These are phyloP conservation scores for Eutrema japonicum DNA, from an alignment of 345 rosid genomes.

Conservation along the genomic window DNA sequence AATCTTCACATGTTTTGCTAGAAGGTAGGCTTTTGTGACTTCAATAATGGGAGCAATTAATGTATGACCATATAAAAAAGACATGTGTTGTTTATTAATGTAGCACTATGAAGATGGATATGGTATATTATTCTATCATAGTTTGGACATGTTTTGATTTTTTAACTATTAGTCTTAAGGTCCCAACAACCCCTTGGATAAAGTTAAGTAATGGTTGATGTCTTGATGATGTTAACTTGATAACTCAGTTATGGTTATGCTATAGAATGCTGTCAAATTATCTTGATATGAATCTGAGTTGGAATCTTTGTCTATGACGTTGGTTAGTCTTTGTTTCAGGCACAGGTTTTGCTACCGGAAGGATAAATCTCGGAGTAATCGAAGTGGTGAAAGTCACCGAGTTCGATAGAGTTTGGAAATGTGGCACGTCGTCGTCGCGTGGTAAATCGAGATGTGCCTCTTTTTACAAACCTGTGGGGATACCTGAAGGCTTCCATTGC, in stretches of 20 bases:
- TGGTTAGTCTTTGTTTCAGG: slow-evolving; percentile 52
- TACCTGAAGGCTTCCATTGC: slow-evolving; percentile 75
- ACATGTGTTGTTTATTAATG: neutral
- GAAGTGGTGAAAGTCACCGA: slow-evolving; percentile 61
- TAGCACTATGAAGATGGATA: neutral
- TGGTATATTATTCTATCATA: slow-evolving; percentile 5
- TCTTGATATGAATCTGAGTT: neutral
- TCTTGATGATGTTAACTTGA: slow-evolving; percentile 4
- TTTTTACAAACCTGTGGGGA: slow-evolving; percentile 70
- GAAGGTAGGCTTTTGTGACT: slow-evolving; percentile 8
- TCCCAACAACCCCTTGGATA: slow-evolving; percentile 28
- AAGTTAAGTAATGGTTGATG: slow-evolving; percentile 31
- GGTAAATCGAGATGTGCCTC: slow-evolving; percentile 57
- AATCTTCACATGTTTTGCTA: slow-evolving; percentile 1
- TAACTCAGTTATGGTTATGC: neutral
- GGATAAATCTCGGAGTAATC: slow-evolving; percentile 69
- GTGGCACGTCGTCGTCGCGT: slow-evolving; percentile 39
- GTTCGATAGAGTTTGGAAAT: slow-evolving; percentile 75
- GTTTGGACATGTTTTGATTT: slow-evolving; percentile 21
- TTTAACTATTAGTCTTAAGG: neutral
- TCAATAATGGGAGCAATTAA: slow-evolving; percentile 20
- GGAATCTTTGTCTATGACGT: neutral
- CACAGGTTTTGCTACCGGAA: slow-evolving; percentile 64
- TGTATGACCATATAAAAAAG: neutral
- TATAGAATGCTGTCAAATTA: neutral